Conservation (phyloP, 1,139 yeast species). For the Debaryomyces coudertii region DNA sequence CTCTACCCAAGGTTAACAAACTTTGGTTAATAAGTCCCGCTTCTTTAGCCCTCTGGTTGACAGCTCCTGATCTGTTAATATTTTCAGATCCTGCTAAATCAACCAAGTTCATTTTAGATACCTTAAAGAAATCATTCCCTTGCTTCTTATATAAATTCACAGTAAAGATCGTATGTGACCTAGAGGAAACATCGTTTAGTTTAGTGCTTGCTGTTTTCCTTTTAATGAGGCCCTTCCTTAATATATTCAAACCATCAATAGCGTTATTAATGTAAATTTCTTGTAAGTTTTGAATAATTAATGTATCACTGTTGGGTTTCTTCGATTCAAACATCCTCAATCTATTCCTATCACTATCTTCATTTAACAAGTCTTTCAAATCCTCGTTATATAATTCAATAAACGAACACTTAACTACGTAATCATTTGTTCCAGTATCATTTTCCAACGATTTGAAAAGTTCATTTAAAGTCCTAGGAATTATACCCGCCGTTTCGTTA, state of each 20-base stretch:
- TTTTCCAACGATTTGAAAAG: constrained; percentile 49
- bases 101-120: constrained; percentile 75
- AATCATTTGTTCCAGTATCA: constrained; percentile 38
- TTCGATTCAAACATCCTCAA: constrained; percentile 57
- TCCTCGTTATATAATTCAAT: constrained; percentile 78
- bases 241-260: constrained; percentile 53
- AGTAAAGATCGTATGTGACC: constrained; percentile 76
- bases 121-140: constrained; percentile 43
- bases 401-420: constrained; percentile 68
- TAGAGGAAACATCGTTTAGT: constrained; percentile 67
- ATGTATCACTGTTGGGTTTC: constrained; percentile 18
- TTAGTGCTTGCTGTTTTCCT: constrained; percentile 72
- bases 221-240: constrained; percentile 57
- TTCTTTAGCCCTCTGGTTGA: constrained; percentile 77
- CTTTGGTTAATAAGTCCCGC: constrained; percentile 90
- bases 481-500: constrained; percentile 57
- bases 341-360: constrained; percentile 41
- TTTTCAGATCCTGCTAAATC: constrained; percentile 92
- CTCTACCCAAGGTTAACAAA: constrained; percentile 79
- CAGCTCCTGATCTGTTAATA: constrained; percentile 77
- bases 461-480: constrained; percentile 64
- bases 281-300: constrained; percentile 55
- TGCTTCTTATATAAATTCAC: constrained; percentile 56
- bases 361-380: constrained; percentile 59
- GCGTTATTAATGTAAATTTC: constrained; percentile 58